phyloP scores from a whole-genome alignment of 1,139 yeast genomes.

The Diutina ranongensis region DNA sequence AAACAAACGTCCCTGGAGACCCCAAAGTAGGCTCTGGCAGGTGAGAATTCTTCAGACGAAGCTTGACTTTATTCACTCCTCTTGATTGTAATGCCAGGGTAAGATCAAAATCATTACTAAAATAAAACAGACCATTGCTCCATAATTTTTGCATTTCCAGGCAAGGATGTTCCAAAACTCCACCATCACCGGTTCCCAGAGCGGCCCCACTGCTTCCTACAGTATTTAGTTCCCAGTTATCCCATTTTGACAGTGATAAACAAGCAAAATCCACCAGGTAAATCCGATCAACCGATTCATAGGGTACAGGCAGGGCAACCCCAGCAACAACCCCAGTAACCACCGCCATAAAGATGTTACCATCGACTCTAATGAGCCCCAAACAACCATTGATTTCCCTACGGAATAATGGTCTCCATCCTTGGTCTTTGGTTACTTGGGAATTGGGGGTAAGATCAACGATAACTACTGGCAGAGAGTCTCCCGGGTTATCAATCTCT shows the following conservation, averaged over 20 bases:
- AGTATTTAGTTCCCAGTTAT: slow-evolving; percentile 51
- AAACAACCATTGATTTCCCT: slow-evolving; percentile 47
- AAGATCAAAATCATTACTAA: slow-evolving; percentile 83
- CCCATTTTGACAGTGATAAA: slow-evolving; percentile 66
- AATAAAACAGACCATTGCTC: slow-evolving; percentile 83
- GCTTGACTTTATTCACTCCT: slow-evolving; percentile 31
- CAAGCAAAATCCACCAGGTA: slow-evolving; percentile 79
- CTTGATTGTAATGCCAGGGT: slow-evolving; percentile 73
- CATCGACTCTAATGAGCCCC: slow-evolving; percentile 64
- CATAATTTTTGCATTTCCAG: slow-evolving; percentile 64
- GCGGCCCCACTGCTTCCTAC: slow-evolving; percentile 29
- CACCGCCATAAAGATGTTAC: slow-evolving; percentile 63
- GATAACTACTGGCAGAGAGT: not conserved
- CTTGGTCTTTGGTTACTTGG: not conserved
- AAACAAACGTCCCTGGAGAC: slow-evolving; percentile 7
- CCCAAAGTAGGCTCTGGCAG: slow-evolving; percentile 14
- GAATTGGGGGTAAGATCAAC: not conserved
- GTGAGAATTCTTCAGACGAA: slow-evolving; percentile 10
- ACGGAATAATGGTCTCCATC: not conserved
- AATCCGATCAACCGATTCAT: slow-evolving; percentile 72
- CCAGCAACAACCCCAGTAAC: slow-evolving; percentile 60
- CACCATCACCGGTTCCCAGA: slow-evolving; percentile 12
- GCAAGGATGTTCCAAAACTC: slow-evolving; percentile 66
- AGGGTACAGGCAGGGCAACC: slow-evolving; percentile 77
- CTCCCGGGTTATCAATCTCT: not conserved